Evolutionary conservation across 177 flowering plant genomes (phyloP), one percentile per base, ranked within the genome.

Genomic region (Vitis hybrid): DNA sequence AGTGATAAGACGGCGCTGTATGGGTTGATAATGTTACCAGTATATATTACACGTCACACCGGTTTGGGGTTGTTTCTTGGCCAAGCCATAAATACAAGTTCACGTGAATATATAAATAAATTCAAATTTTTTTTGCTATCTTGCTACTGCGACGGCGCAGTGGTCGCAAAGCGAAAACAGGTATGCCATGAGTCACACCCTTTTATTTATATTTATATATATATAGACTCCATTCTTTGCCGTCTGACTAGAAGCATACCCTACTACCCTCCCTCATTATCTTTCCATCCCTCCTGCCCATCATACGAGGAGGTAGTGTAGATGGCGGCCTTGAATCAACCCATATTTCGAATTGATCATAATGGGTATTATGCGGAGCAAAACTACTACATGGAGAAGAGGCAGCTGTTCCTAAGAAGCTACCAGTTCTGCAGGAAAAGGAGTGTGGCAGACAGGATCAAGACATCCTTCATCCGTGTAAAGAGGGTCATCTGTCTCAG

Each of bases 381-480:
- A 13, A 55, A 51, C 65, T 2, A 6, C 29, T n/a, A 8, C 12
- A 65, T 80, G 68, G 89, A 86, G 71, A 85, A 84, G 82, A 82
- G 93, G 53, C 91, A 84, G 73, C 67, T 87, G 45, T 89, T 89
- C 71, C 74, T 89, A 48, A 84, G 90, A 68, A 89, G 97, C 85
- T 91, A 91, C 77, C 91, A 88, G 61, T 91, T 91, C 76, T 66
- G 81, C 69, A 74, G 92, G 59, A 88, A 91, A 67, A 69, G 63
- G 72, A 87, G 83, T 68, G 20, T 83, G 1, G 16, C 76, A 0
- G 87, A 91, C 73, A 85, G 76, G 74, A 77, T 91, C 68, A 85
- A 77, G 71, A 58, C 71, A 34, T 82, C 83, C 8, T 67, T 88
- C 19, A 26, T 78, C n/a, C 79, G 84, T 20, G 80, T 79, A 13